phyloP scores from a whole-genome alignment of 164 flowering plant species.

The Aristolochia fimbriata region DNA sequence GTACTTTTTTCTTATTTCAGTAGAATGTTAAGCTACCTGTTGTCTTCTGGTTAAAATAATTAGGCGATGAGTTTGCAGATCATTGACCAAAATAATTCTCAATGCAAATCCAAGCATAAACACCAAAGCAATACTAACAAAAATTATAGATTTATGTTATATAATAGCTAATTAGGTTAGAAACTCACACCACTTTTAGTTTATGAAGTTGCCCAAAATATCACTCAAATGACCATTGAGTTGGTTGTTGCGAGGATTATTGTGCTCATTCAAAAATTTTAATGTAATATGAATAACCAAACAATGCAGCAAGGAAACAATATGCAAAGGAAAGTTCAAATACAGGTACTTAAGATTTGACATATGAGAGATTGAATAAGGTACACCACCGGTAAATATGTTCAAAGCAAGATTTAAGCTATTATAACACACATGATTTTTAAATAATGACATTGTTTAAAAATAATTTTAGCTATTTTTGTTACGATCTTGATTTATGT shows the following conservation, averaged over 20 bases:
- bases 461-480: too few species aligned
- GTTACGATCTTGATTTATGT: too few species aligned
- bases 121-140: background rate
- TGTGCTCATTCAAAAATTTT: conserved; percentile 27
- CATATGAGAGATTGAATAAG: conserved; percentile 76
- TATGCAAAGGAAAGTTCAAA: conserved; percentile 1
- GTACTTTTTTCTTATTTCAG: conserved; percentile 6
- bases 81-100: too few species aligned
- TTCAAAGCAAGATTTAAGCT: conserved; percentile 73
- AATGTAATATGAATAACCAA: background rate
- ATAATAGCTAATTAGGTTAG: background rate
- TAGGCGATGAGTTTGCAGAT: too few species aligned
- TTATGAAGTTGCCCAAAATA: conserved; percentile 56
- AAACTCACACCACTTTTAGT: conserved; percentile 45
- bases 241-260: conserved; percentile 59
- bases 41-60: too few species aligned
- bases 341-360: conserved; percentile 46
- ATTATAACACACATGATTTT: too few species aligned
- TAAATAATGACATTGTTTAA: too few species aligned
- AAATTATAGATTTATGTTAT: background rate
- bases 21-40: background rate
- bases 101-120: too few species aligned
- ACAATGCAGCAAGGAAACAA: background rate
- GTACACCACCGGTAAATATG: conserved; percentile 50
- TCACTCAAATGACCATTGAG: conserved; percentile 64